Evolutionary conservation across 345 rosid species (phyloP).

Genomic region (Aethionema arabicum): DNA sequence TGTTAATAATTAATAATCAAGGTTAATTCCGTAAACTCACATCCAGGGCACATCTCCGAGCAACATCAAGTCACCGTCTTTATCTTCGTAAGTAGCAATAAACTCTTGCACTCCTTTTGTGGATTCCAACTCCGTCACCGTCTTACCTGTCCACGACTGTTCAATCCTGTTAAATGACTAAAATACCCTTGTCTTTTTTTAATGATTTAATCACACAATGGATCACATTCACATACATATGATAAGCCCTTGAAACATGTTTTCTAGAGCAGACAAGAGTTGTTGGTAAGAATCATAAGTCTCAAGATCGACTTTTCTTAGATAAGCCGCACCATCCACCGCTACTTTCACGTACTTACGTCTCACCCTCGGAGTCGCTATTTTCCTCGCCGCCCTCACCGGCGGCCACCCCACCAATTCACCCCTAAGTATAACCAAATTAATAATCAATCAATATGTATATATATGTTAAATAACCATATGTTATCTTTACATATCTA

Average conservation of each 20-base stretch:
- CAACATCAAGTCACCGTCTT: slow-evolving; percentile 88
- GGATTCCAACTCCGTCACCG: background rate
- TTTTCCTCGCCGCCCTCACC: slow-evolving; percentile 42
- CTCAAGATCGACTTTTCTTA: slow-evolving; percentile 68
- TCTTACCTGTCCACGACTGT: slow-evolving; percentile 38
- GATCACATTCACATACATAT: slow-evolving; percentile 45
- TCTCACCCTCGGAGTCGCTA: slow-evolving; percentile 26
- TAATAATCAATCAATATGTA: slow-evolving; percentile 14
- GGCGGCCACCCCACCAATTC: slow-evolving; percentile 88
- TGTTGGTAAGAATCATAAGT: slow-evolving; percentile 46
- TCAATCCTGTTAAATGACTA: background rate
- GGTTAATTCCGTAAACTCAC: slow-evolving; percentile 43
- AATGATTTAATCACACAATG: background rate
- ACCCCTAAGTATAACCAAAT: slow-evolving; percentile 30
- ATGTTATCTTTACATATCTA: background rate
- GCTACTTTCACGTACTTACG: slow-evolving; percentile 69
- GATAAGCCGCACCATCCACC: slow-evolving; percentile 70
- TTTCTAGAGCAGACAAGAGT: slow-evolving; percentile 48
- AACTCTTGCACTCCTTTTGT: slow-evolving; percentile 41
- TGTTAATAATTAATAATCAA: too few relatives aligned
- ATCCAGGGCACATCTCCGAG: slow-evolving; percentile 92
- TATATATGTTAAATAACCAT: background rate
- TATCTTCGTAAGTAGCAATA: slow-evolving; percentile 72
- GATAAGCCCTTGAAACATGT: slow-evolving; percentile 54
- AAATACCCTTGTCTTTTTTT: background rate